A percentile compares a stretch with the other conserved stretches of the same genome.
Evolutionary conservation across 2,329 filamentous ascomycete genomes (phyloP).

Genomic region (Xylaria sp.): DNA sequence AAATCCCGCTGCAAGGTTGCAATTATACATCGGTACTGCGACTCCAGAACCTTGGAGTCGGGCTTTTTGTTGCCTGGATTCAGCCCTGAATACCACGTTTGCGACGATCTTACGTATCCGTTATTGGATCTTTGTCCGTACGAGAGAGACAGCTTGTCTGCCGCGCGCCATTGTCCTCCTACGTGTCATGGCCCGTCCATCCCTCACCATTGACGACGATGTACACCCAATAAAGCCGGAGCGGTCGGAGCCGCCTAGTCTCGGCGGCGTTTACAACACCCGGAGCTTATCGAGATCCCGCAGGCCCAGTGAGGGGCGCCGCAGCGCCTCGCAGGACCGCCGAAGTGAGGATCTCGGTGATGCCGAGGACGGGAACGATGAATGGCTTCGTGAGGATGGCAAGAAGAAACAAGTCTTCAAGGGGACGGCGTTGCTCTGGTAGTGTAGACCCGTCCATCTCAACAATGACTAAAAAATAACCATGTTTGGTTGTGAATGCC

Average conservation of each 20-base stretch:
- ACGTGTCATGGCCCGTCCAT: conserved; percentile 40
- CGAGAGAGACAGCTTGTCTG: background rate
- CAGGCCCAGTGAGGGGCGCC: conserved; percentile 34
- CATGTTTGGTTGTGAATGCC: conserved; percentile 2
- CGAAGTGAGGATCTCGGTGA: conserved; percentile 42
- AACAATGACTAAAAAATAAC: background rate
- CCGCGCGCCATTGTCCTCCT: background rate
- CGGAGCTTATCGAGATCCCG: conserved; percentile 46
- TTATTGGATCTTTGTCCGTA: conserved; percentile 7
- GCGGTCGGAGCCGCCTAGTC: conserved; percentile 30
- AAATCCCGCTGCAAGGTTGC: background rate
- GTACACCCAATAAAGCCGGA: conserved; percentile 41
- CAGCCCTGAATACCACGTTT: conserved; percentile 12
- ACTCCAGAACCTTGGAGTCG: background rate
- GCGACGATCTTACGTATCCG: conserved; percentile 22
- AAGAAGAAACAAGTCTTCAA: conserved; percentile 52
- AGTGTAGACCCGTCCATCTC: conserved; percentile 34
- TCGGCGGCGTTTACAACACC: conserved; percentile 50
- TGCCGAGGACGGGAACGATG: conserved; percentile 48
- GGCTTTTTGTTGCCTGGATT: background rate
- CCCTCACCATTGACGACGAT: conserved; percentile 47
- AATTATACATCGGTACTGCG: background rate
- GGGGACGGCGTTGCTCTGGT: conserved; percentile 51
- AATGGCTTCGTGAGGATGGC: conserved; percentile 48
- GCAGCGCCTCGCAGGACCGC: conserved; percentile 42